phyloP scores from a whole-genome alignment of 2,329 filamentous ascomycete species.

The Penicillium occitanis region DNA sequence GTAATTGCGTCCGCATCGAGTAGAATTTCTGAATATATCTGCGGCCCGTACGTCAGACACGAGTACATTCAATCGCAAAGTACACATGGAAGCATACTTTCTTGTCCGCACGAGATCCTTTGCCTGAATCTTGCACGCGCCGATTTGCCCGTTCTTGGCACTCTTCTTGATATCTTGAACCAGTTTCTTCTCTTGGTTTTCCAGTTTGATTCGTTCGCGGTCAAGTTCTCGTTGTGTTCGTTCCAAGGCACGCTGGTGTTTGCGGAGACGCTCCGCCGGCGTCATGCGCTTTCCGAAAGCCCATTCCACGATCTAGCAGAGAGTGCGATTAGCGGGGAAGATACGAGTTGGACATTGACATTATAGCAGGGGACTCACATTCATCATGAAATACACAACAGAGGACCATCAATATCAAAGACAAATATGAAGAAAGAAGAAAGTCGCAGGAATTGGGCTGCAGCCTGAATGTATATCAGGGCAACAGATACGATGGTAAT shows the following conservation, averaged over 20 bases:
- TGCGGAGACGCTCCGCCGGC: slow-evolving; percentile 65
- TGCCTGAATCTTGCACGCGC: slow-evolving; percentile 96
- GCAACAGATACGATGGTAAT: background rate
- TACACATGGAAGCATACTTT: slow-evolving; percentile 49
- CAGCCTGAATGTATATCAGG: background rate
- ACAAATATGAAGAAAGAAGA: background rate
- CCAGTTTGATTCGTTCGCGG: slow-evolving; percentile 88
- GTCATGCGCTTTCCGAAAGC: slow-evolving; percentile 99
- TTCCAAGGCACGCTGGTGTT: slow-evolving; percentile 92
- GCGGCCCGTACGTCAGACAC: slow-evolving; percentile 1
- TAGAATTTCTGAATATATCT: slow-evolving; percentile 99
- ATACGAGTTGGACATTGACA: background rate
- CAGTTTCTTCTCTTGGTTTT: slow-evolving; percentile 98
- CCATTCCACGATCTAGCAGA: slow-evolving; percentile 88
- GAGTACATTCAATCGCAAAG: background rate
- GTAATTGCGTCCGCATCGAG: slow-evolving; percentile 93
- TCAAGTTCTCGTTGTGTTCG: slow-evolving; percentile 97
- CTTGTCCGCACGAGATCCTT: slow-evolving; percentile 94
- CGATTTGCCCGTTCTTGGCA: slow-evolving; percentile 96
- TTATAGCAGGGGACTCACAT: slow-evolving; percentile 34
- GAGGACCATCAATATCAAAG: background rate
- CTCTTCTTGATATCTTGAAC: slow-evolving; percentile 96
- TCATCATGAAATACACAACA: slow-evolving; percentile 33
- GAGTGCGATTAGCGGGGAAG: slow-evolving; percentile 24
- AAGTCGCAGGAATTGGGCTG: background rate